phyloP scores from a whole-genome alignment of 2,329 filamentous ascomycete genomes.

The Drechslerella dactyloides region DNA sequence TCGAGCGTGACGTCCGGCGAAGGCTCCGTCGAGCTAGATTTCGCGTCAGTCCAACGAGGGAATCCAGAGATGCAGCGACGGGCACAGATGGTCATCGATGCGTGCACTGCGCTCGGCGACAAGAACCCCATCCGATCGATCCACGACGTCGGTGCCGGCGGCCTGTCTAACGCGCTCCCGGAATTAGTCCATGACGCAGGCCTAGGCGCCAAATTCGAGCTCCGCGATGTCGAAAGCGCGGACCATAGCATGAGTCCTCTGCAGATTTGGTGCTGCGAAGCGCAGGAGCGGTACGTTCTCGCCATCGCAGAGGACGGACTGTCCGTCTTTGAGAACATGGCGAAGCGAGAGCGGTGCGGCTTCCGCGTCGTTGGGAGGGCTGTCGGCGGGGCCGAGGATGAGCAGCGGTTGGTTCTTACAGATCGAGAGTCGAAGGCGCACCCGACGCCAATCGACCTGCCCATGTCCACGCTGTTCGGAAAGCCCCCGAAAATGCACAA shows the following conservation, averaged over 20 bases:
- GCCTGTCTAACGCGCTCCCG: slow-evolving; percentile 80
- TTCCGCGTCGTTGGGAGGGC: slow-evolving; percentile 90
- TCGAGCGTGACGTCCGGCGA: slow-evolving; percentile 89
- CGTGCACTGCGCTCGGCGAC: slow-evolving; percentile 81
- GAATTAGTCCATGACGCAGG: slow-evolving; percentile 92
- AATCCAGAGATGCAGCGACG: slow-evolving; percentile 96
- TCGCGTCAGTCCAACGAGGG: slow-evolving; percentile 94
- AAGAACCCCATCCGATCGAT: slow-evolving; percentile 94
- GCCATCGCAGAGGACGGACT: slow-evolving; percentile 81
- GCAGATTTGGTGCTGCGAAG: slow-evolving; percentile 97
- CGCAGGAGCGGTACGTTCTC: slow-evolving; percentile 94
- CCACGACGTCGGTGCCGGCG: slow-evolving; percentile 95
- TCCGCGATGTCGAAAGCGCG: slow-evolving; percentile 90
- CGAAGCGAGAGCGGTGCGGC: slow-evolving; percentile 82
- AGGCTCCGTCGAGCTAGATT: slow-evolving; percentile 89
- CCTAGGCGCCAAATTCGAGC: slow-evolving; percentile 86
- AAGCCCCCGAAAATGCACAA: slow-evolving; percentile 82
- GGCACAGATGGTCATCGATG: slow-evolving; percentile 97
- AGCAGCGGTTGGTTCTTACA: slow-evolving; percentile 76
- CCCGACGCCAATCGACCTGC: slow-evolving; percentile 82
- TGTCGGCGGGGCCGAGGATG: slow-evolving; percentile 68
- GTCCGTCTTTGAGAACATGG: slow-evolving; percentile 73
- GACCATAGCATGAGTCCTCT: slow-evolving; percentile 92
- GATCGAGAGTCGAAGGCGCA: slow-evolving; percentile 78
- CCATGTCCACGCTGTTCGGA: slow-evolving; percentile 86